Conservation (phyloP, 345 rosid species). For the Psidium friedrichsthalianum region DNA sequence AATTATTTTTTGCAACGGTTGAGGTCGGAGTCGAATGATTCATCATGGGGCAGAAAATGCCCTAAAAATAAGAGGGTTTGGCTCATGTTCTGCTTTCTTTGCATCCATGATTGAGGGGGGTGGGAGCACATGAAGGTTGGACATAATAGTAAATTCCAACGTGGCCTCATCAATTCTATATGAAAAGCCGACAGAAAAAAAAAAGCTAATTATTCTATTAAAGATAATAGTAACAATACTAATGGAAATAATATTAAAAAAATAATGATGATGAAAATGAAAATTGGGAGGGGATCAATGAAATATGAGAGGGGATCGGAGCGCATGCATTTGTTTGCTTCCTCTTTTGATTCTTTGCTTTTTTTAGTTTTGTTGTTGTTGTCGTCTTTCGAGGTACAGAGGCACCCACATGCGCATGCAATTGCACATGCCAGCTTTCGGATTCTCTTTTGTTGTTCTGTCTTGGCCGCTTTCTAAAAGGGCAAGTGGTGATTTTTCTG, state of each 20-base stretch:
- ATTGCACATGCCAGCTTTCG: conserved; percentile 5
- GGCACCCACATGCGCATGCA: conserved; percentile 5
- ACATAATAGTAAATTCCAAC: not conserved
- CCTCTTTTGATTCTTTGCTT: not conserved
- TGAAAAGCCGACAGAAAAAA: not conserved
- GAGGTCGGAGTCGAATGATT: not conserved
- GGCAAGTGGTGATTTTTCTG: not conserved
- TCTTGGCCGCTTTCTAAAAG: not conserved
- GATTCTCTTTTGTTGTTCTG: not conserved
- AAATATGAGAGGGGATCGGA: not conserved
- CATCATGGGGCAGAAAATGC: not conserved
- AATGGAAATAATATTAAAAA: not conserved
- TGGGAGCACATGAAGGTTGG: not conserved
- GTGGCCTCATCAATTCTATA: not conserved
- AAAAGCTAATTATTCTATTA: not conserved
- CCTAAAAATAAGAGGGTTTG: not conserved
- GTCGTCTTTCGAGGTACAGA: not conserved
- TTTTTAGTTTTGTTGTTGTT: not conserved
- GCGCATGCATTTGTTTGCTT: conserved; percentile 1
- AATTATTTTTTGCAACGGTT: not conserved
- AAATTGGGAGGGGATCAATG: not conserved
- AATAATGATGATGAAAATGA: not conserved
- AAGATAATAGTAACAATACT: not conserved
- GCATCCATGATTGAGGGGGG: conserved; percentile 1
- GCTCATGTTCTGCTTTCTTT: not conserved